Conservation (phyloP, 176 grass and related monocot species). For the Oryza officinalis region DNA sequence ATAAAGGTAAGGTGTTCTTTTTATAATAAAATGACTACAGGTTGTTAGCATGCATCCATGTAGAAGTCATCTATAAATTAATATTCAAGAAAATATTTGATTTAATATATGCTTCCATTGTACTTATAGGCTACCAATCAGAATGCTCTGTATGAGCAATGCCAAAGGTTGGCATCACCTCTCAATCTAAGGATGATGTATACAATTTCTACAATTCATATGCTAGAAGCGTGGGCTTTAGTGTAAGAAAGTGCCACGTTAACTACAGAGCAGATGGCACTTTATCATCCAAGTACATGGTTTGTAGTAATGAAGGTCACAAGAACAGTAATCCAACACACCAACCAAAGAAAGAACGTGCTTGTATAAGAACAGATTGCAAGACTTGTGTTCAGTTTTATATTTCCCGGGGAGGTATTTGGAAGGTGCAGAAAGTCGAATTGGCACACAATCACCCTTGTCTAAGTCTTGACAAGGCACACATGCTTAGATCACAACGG, state of each 20-base stretch:
- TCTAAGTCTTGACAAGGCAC: too few species aligned
- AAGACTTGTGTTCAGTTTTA: not conserved
- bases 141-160: not conserved
- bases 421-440: not conserved
- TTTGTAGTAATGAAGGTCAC: too few species aligned
- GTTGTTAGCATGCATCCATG: too few species aligned
- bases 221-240: not conserved
- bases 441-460: too few species aligned
- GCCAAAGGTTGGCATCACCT: not conserved
- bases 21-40: too few species aligned
- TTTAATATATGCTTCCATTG: too few species aligned
- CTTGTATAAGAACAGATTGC: not conserved
- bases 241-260: not conserved
- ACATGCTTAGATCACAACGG: too few species aligned
- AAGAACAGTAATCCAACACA: not conserved
- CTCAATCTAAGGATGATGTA: not conserved
- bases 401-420: not conserved
- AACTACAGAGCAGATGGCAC: not conserved
- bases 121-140: not conserved
- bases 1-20: too few species aligned
- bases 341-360: not conserved
- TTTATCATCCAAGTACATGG: not conserved
- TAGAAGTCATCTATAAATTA: too few species aligned
- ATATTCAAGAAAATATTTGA: too few species aligned
- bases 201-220: not conserved